Base-by-base conservation (phyloP, 495 filamentous ascomycete genomes). In the Aspergillus egyptiacus region DNA sequence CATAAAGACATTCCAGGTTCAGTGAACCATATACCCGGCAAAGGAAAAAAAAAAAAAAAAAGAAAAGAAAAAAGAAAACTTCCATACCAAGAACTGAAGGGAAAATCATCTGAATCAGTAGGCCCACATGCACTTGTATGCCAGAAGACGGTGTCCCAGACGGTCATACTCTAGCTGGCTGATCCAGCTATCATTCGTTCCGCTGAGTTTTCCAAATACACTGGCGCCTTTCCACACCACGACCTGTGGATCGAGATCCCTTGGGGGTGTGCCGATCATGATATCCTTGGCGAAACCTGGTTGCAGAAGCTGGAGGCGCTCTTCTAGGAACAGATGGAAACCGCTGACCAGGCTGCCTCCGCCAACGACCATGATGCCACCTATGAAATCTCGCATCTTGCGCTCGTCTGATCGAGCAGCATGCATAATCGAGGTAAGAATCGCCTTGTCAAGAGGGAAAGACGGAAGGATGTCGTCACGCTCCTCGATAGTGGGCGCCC, bases 201-300 rank as follows among this genome's bases (percentile, higher is more conserved):
- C 70, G 50, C 67, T 77, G 61, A 98, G 70, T 69, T 95, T 91
- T n/a, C 87, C 90, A 74, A 96, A 98, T 22, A 98, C 87, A 59
- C 90, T 95, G 3, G 86, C 94, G 2, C 93, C 93, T 75, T 98
- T 98, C 93, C 93, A 98, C 6, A 86, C 85, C 24, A 97, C 86
- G 5, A 96, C 90, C 62, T 96, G 89, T 18, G 89, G 86, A 63
- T 97, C 93, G 61, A 98, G 79, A 57, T 98, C 93, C 52, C 93
- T 68, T 1, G 93, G 94, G 28, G 89, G 91, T 13, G 81, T 78
- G 27, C 87, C 89, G 40, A 97, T 89, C 56, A 97, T 75, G 52
- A 98, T 90, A 52, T 89, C 83, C 51, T 91, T 91, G 6, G 74
- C 66, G 55, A 84, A 82, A 22, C 80, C 81, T 8, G 88, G 87